Evolutionary conservation across 495 filamentous ascomycete genomes (phyloP).

Genomic region (Chaetomium fimeti): DNA sequence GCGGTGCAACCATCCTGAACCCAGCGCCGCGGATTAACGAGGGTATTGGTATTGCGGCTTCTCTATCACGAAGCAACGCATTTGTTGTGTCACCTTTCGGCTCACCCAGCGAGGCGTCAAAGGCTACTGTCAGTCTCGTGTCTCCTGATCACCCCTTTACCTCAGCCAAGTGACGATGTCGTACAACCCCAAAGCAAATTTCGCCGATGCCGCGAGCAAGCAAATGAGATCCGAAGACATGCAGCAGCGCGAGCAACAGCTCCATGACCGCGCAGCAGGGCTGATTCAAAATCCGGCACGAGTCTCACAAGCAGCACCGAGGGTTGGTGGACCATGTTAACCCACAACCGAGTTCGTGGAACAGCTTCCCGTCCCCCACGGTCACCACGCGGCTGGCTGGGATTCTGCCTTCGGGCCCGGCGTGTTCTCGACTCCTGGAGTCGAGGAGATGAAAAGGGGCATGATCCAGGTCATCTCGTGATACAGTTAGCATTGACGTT

Average conservation of each 20-base stretch:
- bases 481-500: background rate
- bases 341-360: background rate
- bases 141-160: conserved; percentile 9
- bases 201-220: conserved; percentile 8
- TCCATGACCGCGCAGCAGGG: background rate
- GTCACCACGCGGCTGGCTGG: background rate
- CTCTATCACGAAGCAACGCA: conserved; percentile 1
- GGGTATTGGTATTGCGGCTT: conserved; percentile 3
- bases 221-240: background rate
- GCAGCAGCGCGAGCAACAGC: background rate
- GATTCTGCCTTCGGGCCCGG: background rate
- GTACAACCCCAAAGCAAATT: background rate
- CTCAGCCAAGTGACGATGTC: background rate
- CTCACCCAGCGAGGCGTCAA: background rate
- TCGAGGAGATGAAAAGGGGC: background rate
- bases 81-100: background rate
- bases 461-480: background rate
- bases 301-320: background rate
- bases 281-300: conserved; percentile 5
- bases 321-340: background rate
- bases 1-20: conserved; percentile 18
- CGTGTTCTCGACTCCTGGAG: background rate
- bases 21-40: conserved; percentile 21
- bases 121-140: background rate
- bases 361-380: background rate